A percentile compares a stretch with the other conserved stretches of the same genome.
phyloP scores from a whole-genome alignment of 352 stramenopile genomes.

The Phytopythium chamaehyphon region DNA sequence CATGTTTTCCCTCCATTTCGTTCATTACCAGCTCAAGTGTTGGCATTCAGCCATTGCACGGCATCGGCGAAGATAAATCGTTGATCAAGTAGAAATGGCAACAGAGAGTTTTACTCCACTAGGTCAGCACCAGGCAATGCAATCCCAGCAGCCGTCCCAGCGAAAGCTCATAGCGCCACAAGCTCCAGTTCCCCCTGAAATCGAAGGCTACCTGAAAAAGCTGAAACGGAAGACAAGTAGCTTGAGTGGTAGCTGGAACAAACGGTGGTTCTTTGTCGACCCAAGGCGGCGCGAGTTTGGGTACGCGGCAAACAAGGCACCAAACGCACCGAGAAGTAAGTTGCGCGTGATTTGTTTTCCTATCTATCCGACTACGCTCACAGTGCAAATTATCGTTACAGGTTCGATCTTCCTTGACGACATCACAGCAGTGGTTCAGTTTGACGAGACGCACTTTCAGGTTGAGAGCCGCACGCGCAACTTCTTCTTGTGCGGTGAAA shows the following conservation, averaged over 20 bases:
- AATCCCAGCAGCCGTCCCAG: constrained; percentile 1
- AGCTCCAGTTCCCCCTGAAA: constrained; percentile 58
- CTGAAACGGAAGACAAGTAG: constrained; percentile 85
- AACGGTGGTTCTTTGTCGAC: constrained; percentile 86
- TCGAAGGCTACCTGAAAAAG: constrained; percentile 86
- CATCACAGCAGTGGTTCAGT: constrained; percentile 83
- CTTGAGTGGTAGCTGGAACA: constrained; percentile 77
- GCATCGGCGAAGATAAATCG: too few relatives aligned
- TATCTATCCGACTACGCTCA: neutral
- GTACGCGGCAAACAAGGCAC: constrained; percentile 50
- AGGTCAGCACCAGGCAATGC: neutral
- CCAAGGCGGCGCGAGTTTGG: constrained; percentile 69
- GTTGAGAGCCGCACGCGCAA: constrained; percentile 80
- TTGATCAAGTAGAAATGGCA: neutral
- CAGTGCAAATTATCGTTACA: constrained; percentile 10
- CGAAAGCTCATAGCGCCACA: constrained; percentile 28
- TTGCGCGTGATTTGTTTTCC: neutral
- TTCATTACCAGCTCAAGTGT: too few relatives aligned
- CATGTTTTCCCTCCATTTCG: too few relatives aligned
- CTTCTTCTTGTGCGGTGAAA: constrained; percentile 83
- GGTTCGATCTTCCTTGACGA: constrained; percentile 83
- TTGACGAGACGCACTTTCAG: constrained; percentile 84
- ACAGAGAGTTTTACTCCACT: constrained; percentile 2
- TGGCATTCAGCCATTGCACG: neutral
- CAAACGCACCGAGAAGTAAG: constrained; percentile 45